Base-by-base conservation (phyloP, 2,329 filamentous ascomycete species). In the Neonectria hederae region DNA sequence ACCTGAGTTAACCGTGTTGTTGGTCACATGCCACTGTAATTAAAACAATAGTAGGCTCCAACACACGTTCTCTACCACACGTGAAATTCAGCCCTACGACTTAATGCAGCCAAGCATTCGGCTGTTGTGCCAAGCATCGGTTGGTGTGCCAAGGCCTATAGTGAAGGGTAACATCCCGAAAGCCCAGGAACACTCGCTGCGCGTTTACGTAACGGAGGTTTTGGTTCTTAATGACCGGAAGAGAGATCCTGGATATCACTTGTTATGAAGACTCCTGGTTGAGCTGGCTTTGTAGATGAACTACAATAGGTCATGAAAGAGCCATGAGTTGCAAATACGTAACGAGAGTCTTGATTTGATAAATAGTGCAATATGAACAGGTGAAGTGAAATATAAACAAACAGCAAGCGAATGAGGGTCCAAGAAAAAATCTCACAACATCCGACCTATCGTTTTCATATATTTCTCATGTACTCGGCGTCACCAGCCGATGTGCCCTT, bases 321-420 rank as follows among this genome's bases (percentile, higher is more conserved):
- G 38, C 38, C n/a, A n/a, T 32, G 28, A 13, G 10, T 51, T 51
- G 48, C 28, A 30, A 19, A 17, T 35, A 32, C n/a, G 45, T 51
- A 58, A 58, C 32, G 40, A 60, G 22, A 21, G 56, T 43, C 26
- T 54, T 46, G 32, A 35, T 24, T 54, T 56, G 22, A 40, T 43
- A 45, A 48, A 43, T 54, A 56, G 40, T 21, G 38, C 35, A 62
- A 62, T 62, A 62, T 62, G 19, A 32, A 56, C 59, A 56, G 19
- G 19, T 22, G 52, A 62, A 62, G 59, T 26, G 42, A 55, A 62
- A 43, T 35, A 7, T 13, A 55, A 42, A 40, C 10, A 43, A 49
- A 60, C 52, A 26, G 22, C 30, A 53, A 48, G 38, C 48, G 48
- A 57, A 48, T 21, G 35, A 58, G 24, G 21, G 10, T 4, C 14